Evolutionary conservation across 805 yeast genomes (phyloP).

Genomic region (Wickerhamomyces chaumierensis): DNA sequence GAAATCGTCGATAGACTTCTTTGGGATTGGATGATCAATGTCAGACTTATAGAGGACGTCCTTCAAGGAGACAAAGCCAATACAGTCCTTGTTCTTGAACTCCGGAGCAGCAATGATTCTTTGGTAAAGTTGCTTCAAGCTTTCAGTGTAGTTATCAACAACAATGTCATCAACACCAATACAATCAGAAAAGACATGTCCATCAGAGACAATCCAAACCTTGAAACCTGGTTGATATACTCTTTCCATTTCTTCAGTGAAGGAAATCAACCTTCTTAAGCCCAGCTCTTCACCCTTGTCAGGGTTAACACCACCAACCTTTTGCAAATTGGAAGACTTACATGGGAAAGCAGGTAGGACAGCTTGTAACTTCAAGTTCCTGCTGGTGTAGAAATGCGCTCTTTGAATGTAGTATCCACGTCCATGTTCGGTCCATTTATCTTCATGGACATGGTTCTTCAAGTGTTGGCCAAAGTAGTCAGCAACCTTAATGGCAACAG

Average conservation of each 20-base stretch:
- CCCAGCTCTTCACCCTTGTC: conserved; percentile 43
- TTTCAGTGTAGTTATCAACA: conserved; percentile 36
- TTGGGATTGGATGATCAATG: conserved; percentile 17
- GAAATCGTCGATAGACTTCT: conserved; percentile 19
- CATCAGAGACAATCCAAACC: conserved; percentile 49
- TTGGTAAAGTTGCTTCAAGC: conserved; percentile 32
- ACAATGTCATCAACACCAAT: conserved; percentile 47
- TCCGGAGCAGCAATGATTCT: conserved; percentile 19
- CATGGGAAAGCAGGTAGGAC: conserved; percentile 59
- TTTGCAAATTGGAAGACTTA: conserved; percentile 44
- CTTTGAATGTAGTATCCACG: conserved; percentile 29
- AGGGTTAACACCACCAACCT: conserved; percentile 37
- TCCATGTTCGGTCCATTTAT: conserved; percentile 40
- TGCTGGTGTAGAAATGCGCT: conserved; percentile 36
- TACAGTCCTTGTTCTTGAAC: conserved; percentile 17
- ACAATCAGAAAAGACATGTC: conserved; percentile 57
- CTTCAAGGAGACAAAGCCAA: conserved; percentile 31
- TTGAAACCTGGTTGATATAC: conserved; percentile 46
- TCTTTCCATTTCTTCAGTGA: conserved; percentile 21
- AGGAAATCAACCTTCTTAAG: conserved; percentile 24
- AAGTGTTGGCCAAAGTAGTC: conserved; percentile 33
- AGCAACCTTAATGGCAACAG: conserved; percentile 23
- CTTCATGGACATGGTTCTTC: conserved; percentile 34
- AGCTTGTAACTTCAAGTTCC: conserved; percentile 37
- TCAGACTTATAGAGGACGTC: conserved; percentile 26